Evolutionary conservation across 345 rosid species (phyloP).

Genomic region (Eucalyptus sp.): DNA sequence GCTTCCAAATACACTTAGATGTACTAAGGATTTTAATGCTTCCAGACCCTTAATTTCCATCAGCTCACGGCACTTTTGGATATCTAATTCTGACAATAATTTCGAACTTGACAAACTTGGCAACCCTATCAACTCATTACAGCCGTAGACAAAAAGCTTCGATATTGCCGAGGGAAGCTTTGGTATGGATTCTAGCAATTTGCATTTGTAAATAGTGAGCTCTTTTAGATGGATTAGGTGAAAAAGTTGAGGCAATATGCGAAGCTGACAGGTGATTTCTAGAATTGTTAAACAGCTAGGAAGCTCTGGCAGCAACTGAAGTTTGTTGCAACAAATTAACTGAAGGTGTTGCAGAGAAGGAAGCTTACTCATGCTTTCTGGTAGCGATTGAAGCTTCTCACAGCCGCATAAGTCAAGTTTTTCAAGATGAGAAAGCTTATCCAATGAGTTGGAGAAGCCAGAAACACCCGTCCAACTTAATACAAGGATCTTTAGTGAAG

Average conservation of each 20-base stretch:
- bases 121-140: neutral
- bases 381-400: neutral
- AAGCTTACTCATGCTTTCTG: neutral
- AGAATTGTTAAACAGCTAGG: neutral
- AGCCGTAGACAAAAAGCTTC: neutral
- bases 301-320: neutral
- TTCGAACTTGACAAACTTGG: neutral
- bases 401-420: neutral
- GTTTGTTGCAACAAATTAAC: rapidly evolving
- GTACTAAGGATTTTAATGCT: neutral
- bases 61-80: rapidly evolving
- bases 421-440: neutral
- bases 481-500: neutral
- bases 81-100: neutral
- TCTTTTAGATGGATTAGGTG: neutral
- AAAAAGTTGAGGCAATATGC: neutral
- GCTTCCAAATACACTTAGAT: rapidly evolving
- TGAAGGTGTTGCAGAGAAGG: neutral
- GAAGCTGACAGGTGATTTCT: rapidly evolving
- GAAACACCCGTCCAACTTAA: neutral
- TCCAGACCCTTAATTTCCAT: neutral
- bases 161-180: neutral
- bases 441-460: neutral
- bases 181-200: neutral
- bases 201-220: neutral